Percentiles rank a stretch among this genome's conserved stretches.
These are phyloP conservation scores for Cordyceps fumosorosea DNA, from an alignment of 2,329 filamentous ascomycete genomes.

Conservation along the genomic window DNA sequence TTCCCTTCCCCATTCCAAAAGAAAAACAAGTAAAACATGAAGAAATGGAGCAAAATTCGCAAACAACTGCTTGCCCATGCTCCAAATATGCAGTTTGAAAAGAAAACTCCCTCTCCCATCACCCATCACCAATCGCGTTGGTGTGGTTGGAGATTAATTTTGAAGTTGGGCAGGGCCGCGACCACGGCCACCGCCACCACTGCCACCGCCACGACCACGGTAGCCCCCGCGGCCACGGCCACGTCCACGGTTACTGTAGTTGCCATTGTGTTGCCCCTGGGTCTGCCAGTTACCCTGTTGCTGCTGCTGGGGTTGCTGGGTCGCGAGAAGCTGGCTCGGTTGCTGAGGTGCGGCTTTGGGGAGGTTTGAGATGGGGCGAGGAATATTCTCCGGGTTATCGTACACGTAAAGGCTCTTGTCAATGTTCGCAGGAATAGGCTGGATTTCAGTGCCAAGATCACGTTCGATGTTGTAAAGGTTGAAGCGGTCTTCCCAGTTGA, in stretches of 20 bases:
- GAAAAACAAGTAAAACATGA: conserved; percentile 22
- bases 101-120: conserved; percentile 17
- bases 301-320: conserved; percentile 24
- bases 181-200: conserved; percentile 21
- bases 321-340: conserved; percentile 21
- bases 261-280: conserved; percentile 33
- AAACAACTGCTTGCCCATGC: conserved; percentile 15
- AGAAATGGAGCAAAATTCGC: conserved; percentile 20
- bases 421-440: conserved; percentile 88
- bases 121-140: conserved; percentile 22
- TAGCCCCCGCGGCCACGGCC: conserved; percentile 32
- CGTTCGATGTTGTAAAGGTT: conserved; percentile 99
- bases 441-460: conserved; percentile 93
- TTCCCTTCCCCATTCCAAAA: neutral
- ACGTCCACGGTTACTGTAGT: conserved; percentile 30
- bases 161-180: conserved; percentile 30
- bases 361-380: conserved; percentile 63
- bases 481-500: conserved; percentile 99
- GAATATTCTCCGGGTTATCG: conserved; percentile 91
- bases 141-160: conserved; percentile 24
- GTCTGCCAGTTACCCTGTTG: conserved; percentile 36
- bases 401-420: conserved; percentile 99
- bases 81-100: conserved; percentile 18
- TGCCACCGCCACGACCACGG: conserved; percentile 26
- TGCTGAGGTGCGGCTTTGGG: conserved; percentile 22